Conservation (phyloP, 257 asterid genomes). For the Lithospermum erythrorhizon region DNA sequence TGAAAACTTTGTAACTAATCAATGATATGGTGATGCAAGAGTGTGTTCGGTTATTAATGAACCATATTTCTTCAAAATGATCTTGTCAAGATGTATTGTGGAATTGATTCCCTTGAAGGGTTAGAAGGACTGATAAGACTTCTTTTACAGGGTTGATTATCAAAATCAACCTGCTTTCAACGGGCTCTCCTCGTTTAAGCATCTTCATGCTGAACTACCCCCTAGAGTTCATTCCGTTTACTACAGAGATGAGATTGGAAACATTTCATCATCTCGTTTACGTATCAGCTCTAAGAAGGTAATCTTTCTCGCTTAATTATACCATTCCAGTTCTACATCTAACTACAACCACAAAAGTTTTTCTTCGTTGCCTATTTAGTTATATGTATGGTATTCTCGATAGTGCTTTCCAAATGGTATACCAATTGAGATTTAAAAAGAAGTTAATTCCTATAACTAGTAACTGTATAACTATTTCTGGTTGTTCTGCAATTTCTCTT, state of each 20-base stretch:
- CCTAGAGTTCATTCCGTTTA: constrained; percentile 97
- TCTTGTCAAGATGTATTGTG: constrained; percentile 6
- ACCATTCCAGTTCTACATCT: not conserved
- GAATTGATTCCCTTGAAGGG: constrained; percentile 13
- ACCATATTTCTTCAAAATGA: not conserved
- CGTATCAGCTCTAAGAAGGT: constrained; percentile 80
- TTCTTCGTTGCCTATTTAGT: not conserved
- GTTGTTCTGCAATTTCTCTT: not conserved
- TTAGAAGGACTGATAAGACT: constrained; percentile 8
- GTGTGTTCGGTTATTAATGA: no score
- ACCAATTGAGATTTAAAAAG: not conserved
- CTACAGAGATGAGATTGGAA: constrained; percentile 93
- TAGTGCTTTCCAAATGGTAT: not conserved
- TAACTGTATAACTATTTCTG: not conserved
- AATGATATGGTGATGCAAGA: no score
- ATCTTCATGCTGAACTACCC: constrained; percentile 83
- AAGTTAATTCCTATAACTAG: not conserved
- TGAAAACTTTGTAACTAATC: no score
- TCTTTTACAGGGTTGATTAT: constrained; percentile 66
- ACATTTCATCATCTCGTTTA: constrained; percentile 80
- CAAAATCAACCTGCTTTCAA: constrained; percentile 59
- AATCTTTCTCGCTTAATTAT: constrained; percentile 10
- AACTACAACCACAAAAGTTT: not conserved
- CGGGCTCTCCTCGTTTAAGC: constrained; percentile 85
- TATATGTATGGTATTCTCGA: not conserved